Conservation (phyloP, 169 alveolate species). For the Plasmodium gonderi region DNA sequence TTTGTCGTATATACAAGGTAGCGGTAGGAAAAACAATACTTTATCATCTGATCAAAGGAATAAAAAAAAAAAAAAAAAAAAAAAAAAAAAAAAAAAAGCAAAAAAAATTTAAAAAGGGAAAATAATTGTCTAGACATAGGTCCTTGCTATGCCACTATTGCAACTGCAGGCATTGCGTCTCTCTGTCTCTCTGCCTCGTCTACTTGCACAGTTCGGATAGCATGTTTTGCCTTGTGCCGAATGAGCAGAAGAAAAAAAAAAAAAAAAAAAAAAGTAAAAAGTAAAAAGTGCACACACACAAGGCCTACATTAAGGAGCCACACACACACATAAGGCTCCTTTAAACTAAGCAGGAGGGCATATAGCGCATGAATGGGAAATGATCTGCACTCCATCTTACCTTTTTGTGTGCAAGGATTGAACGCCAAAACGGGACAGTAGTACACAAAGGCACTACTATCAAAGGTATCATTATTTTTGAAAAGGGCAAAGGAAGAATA, state of each 20-base stretch:
- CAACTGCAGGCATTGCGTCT: too few species aligned
- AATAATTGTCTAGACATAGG: too few species aligned
- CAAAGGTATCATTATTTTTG: slow-evolving; percentile 20
- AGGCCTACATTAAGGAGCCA: too few species aligned
- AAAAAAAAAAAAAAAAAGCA: too few species aligned
- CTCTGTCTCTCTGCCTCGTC: too few species aligned
- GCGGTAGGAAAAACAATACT: slow-evolving; percentile 37
- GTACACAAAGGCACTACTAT: slow-evolving; percentile 12
- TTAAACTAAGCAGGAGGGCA: background rate
- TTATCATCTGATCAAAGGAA: slow-evolving; percentile 11
- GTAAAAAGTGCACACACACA: too few species aligned
- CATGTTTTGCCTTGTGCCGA: too few species aligned
- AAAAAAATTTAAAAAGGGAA: background rate
- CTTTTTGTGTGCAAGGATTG: slow-evolving; percentile 14
- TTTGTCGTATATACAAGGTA: slow-evolving; percentile 55
- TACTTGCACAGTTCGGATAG: too few species aligned
- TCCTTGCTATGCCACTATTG: too few species aligned
- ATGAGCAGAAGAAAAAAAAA: too few species aligned
- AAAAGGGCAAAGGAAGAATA: slow-evolving; percentile 11
- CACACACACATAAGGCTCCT: too few species aligned
- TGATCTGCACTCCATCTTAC: background rate
- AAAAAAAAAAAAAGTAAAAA: too few species aligned
- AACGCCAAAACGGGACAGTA: slow-evolving; percentile 48
- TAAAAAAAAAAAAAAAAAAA: slow-evolving; percentile 4
- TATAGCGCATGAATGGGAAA: background rate